These are phyloP conservation scores for Bryoerythrophyllum caledonicum DNA, from an alignment of 225 moss, liverwort and hornwort genomes.

Conservation along the genomic window DNA sequence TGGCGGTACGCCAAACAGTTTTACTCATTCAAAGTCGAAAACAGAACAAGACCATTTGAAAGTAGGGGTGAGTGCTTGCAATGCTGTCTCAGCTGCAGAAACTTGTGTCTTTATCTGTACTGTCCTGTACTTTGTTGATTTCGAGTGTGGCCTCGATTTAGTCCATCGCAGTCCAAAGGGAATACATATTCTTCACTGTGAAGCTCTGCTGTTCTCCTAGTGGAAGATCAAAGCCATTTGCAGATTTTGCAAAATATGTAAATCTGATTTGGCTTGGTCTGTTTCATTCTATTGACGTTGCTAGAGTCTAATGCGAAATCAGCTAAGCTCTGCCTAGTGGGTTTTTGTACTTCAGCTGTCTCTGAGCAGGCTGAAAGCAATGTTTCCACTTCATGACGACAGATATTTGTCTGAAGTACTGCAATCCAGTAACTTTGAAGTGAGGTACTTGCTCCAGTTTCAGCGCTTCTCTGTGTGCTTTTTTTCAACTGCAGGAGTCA, in stretches of 20 bases:
- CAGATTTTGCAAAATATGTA: no score
- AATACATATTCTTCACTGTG: background rate
- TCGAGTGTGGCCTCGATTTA: background rate
- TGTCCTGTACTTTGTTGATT: background rate
- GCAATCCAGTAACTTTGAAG: slow-evolving; percentile 32
- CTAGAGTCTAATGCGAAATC: background rate
- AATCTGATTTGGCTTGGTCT: background rate
- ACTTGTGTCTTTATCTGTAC: background rate
- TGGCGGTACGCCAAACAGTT: slow-evolving; percentile 19
- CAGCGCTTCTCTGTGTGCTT: background rate
- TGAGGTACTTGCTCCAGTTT: slow-evolving; percentile 31
- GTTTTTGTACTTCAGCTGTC: slow-evolving; percentile 28
- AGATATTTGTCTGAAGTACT: slow-evolving; percentile 30
- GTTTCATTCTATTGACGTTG: slow-evolving; percentile 1
- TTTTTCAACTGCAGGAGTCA: background rate
- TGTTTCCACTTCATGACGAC: slow-evolving; percentile 32
- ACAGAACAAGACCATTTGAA: slow-evolving; percentile 14
- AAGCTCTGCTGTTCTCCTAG: background rate
- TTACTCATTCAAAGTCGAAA: slow-evolving; percentile 7
- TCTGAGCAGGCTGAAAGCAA: slow-evolving; percentile 33
- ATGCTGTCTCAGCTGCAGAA: background rate
- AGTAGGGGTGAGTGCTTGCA: slow-evolving; percentile 25
- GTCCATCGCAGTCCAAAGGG: background rate
- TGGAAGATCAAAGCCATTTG: background rate
- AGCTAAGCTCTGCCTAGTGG: slow-evolving; percentile 16